These are phyloP conservation scores for Allantophomopsis lycopodina DNA, from an alignment of 2,329 filamentous ascomycete species.

Conservation along the genomic window DNA sequence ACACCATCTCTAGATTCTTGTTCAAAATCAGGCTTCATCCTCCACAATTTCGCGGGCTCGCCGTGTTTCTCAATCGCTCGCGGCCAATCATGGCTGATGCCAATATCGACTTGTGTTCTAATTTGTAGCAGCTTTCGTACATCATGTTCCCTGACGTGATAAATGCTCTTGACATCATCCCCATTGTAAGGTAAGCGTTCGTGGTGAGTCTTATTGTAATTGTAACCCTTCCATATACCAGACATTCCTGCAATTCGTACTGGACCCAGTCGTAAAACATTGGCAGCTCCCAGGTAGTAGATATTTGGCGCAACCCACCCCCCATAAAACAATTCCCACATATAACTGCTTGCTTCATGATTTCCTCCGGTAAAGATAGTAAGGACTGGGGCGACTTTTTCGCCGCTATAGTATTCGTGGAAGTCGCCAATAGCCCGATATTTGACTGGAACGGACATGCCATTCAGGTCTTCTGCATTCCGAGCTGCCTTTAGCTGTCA, in stretches of 20 bases:
- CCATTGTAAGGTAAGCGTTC: slow-evolving; percentile 76
- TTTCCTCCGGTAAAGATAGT: slow-evolving; percentile 92
- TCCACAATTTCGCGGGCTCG: slow-evolving; percentile 53
- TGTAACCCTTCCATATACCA: slow-evolving; percentile 87
- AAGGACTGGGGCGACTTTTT: slow-evolving; percentile 64
- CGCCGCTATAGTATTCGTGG: slow-evolving; percentile 81
- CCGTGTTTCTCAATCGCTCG: slow-evolving; percentile 69
- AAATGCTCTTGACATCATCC: slow-evolving; percentile 68
- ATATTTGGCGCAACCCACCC: slow-evolving; percentile 96
- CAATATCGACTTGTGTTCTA: slow-evolving; percentile 78
- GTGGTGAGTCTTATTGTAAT: slow-evolving; percentile 72
- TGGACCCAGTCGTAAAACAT: slow-evolving; percentile 71
- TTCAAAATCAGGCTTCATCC: slow-evolving; percentile 60
- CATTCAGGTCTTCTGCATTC: slow-evolving; percentile 74
- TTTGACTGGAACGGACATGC: slow-evolving; percentile 81
- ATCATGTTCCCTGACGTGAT: slow-evolving; percentile 82
- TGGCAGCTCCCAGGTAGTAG: slow-evolving; percentile 91
- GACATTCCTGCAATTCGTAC: slow-evolving; percentile 81
- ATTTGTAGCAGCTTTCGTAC: slow-evolving; percentile 79
- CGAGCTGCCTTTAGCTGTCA: slow-evolving; percentile 52
- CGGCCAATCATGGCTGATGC: slow-evolving; percentile 94
- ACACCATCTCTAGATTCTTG: slow-evolving; percentile 62
- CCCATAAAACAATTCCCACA: slow-evolving; percentile 89
- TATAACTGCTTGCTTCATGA: slow-evolving; percentile 82
- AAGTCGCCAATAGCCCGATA: slow-evolving; percentile 87